These are phyloP conservation scores for Salix suchowensis DNA, from an alignment of 345 rosid genomes.

Conservation along the genomic window DNA sequence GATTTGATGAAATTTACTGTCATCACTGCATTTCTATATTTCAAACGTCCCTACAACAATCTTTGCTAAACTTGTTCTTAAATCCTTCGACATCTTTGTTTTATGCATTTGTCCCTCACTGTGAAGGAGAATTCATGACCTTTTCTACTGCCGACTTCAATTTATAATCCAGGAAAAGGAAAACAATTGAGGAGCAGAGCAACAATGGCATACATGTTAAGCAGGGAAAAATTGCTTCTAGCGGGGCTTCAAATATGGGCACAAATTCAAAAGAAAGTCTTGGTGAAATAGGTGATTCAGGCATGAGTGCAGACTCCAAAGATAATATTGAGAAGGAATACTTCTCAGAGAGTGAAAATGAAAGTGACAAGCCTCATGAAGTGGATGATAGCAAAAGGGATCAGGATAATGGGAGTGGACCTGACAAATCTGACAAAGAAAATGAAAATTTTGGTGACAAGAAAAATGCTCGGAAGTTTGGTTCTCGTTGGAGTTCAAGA, in stretches of 20 bases:
- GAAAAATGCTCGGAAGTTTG: conserved; percentile 17
- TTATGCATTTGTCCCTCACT: neutral
- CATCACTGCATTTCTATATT: neutral
- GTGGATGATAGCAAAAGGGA: conserved; percentile 11
- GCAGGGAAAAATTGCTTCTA: conserved; percentile 12
- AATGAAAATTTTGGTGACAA: neutral
- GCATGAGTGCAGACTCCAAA: conserved; percentile 15
- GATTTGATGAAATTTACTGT: conserved; percentile 12
- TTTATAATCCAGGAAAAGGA: conserved; percentile 37
- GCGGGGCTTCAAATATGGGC: conserved; percentile 11
- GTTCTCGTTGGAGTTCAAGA: conserved; percentile 30
- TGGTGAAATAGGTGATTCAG: conserved; percentile 13
- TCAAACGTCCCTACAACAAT: neutral
- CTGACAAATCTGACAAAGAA: conserved; percentile 19
- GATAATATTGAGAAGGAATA: conserved; percentile 13
- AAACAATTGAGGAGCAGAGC: conserved; percentile 23
- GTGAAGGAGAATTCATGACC: neutral
- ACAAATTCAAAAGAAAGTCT: conserved; percentile 20
- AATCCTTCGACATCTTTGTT: neutral
- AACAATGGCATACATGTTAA: conserved; percentile 13
- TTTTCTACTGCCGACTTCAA: conserved; percentile 6
- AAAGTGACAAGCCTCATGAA: conserved; percentile 26
- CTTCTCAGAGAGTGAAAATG: conserved; percentile 17
- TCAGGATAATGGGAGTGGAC: conserved; percentile 14
- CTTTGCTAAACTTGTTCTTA: neutral